A percentile compares a stretch with the other conserved stretches of the same genome.
Evolutionary conservation across 2,329 filamentous ascomycete genomes (phyloP).

Genomic region (Aspergillus sojae): DNA sequence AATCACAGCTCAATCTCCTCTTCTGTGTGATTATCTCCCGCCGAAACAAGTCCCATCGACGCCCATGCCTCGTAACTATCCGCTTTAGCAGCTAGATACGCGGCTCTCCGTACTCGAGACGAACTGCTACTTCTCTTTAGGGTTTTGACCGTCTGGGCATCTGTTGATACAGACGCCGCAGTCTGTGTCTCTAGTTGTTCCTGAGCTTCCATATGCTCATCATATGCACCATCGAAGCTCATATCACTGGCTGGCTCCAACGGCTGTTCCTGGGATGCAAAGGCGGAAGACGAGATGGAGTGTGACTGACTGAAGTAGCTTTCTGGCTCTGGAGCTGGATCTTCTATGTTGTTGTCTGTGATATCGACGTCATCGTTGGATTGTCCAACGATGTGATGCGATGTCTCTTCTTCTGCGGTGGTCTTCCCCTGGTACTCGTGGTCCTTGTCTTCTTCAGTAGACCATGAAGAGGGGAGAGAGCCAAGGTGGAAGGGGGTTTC

Average conservation of each 20-base stretch:
- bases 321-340: background rate
- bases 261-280: slow-evolving; percentile 23
- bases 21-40: slow-evolving; percentile 45
- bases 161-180: background rate
- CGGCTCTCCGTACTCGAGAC: slow-evolving; percentile 31
- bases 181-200: background rate
- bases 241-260: background rate
- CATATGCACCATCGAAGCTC: background rate
- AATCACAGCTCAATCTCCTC: slow-evolving; percentile 47
- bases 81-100: slow-evolving; percentile 45
- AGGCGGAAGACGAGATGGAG: slow-evolving; percentile 31
- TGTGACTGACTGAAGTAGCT: slow-evolving; percentile 22
- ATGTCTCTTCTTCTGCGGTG: background rate
- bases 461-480: slow-evolving; percentile 32
- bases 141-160: background rate
- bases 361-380: background rate
- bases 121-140: slow-evolving; percentile 18
- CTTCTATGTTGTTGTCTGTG: background rate
- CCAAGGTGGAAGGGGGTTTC: slow-evolving; percentile 25
- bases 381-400: background rate
- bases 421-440: background rate
- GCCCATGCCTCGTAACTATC: slow-evolving; percentile 48
- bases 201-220: background rate
- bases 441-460: slow-evolving; percentile 16
- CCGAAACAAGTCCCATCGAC: slow-evolving; percentile 46